phyloP scores from a whole-genome alignment of 805 yeast species.

The Candida nanaspora region DNA sequence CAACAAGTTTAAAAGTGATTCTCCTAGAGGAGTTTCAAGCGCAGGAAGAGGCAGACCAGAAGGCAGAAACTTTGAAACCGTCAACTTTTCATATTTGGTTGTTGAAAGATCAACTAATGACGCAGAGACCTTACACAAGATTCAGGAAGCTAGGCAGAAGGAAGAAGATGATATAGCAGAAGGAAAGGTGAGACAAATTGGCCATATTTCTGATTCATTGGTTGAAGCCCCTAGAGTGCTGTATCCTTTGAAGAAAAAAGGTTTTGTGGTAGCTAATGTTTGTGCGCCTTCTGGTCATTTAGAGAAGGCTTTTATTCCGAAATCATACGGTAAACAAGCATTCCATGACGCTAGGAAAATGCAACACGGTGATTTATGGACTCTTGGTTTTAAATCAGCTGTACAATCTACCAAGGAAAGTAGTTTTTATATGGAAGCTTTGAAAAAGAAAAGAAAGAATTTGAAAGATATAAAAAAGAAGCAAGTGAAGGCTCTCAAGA shows the following conservation, averaged over 20 bases:
- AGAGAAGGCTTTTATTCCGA: conserved; percentile 85
- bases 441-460: conserved; percentile 28
- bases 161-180: conserved; percentile 9
- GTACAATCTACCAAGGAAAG: conserved; percentile 28
- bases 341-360: conserved; percentile 91
- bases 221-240: conserved; percentile 68
- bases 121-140: conserved; percentile 28
- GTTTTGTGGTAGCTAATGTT: conserved; percentile 72
- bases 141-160: conserved; percentile 31
- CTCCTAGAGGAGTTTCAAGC: conserved; percentile 36
- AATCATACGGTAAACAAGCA: conserved; percentile 60
- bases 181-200: conserved; percentile 13
- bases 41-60: conserved; percentile 76
- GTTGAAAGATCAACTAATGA: conserved; percentile 52
- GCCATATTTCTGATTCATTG: conserved; percentile 18
- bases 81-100: conserved; percentile 69
- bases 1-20: conserved; percentile 46
- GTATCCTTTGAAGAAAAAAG: conserved; percentile 70
- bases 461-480: conserved; percentile 16
- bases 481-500: conserved; percentile 16
- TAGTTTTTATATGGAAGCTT: conserved; percentile 20
- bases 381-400: conserved; percentile 53
- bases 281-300: conserved; percentile 75
- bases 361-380: conserved; percentile 84
- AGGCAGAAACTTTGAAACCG: conserved; percentile 62